Evolutionary conservation across 2,329 filamentous ascomycete species (phyloP).

Genomic region (Orbilia ellipsospora): DNA sequence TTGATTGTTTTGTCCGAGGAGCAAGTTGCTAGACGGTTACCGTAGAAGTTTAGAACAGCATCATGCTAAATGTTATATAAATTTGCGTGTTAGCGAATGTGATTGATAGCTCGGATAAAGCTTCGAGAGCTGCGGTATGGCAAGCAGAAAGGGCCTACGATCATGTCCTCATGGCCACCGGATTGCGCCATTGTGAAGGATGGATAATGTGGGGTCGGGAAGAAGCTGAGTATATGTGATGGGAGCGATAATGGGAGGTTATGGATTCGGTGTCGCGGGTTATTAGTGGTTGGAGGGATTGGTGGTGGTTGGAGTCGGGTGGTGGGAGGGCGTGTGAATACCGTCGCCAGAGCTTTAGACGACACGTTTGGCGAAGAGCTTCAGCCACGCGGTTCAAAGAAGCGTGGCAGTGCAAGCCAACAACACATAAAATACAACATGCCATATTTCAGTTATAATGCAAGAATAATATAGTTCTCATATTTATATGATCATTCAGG

Average conservation of each 20-base stretch:
- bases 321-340: constrained; percentile 34
- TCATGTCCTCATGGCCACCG: constrained; percentile 55
- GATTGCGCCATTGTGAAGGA: constrained; percentile 52
- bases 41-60: constrained; percentile 98
- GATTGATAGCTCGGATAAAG: background rate
- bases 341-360: constrained; percentile 52
- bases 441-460: background rate
- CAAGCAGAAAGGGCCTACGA: constrained; percentile 23
- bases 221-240: background rate
- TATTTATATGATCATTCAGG: background rate
- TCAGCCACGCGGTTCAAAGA: constrained; percentile 18
- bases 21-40: constrained; percentile 92
- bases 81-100: background rate
- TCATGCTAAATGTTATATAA: constrained; percentile 76
- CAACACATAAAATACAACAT: constrained; percentile 52
- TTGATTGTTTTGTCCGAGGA: constrained; percentile 99
- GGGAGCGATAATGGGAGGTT: background rate
- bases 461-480: too few relatives aligned
- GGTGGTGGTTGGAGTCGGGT: constrained; percentile 17
- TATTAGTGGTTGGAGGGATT: constrained; percentile 10
- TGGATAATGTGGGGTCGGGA: constrained; percentile 11
- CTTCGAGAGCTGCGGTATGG: background rate
- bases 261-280: constrained; percentile 12
- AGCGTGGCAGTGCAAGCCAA: constrained; percentile 22
- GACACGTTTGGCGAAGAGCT: constrained; percentile 55